Percentiles rank a stretch among this genome's conserved stretches.
These are phyloP conservation scores for Lepidium aucheri DNA, from an alignment of 345 rosid genomes.

Conservation along the genomic window DNA sequence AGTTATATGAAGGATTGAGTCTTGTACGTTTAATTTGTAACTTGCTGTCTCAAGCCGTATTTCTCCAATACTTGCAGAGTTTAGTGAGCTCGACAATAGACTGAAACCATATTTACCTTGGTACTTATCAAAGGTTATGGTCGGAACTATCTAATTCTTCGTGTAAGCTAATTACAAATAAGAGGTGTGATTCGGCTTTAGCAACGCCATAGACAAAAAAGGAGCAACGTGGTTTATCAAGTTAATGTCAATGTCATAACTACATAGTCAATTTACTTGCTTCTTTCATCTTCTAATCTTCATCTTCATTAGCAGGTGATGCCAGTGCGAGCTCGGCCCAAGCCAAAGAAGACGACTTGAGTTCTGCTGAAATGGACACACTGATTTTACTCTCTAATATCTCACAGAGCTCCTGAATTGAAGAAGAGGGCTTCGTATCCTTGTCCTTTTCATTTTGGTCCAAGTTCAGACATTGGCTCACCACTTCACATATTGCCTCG, in stretches of 20 bases:
- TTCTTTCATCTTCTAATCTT: constrained; percentile 8
- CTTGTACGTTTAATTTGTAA: no score
- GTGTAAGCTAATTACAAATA: neutral
- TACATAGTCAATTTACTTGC: neutral
- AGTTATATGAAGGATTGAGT: neutral
- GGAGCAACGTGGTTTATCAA: neutral
- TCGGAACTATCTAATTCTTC: neutral
- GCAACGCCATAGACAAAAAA: neutral
- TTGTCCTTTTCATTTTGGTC: constrained; percentile 22
- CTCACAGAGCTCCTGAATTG: constrained; percentile 41
- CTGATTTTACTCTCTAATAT: constrained; percentile 65
- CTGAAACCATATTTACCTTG: neutral
- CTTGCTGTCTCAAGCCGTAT: no score
- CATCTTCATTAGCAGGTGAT: constrained; percentile 35
- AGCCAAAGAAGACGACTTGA: constrained; percentile 74
- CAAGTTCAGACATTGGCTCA: constrained; percentile 52
- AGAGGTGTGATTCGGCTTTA: neutral
- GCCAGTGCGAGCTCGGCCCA: constrained; percentile 95
- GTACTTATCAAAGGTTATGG: neutral
- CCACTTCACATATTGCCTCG: constrained; percentile 65
- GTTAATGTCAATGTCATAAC: neutral
- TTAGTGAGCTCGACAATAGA: neutral
- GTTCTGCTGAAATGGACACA: constrained; percentile 54
- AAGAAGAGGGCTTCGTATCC: constrained; percentile 27
- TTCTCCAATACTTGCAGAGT: no score